A percentile compares a stretch with the other conserved stretches of the same genome.
Evolutionary conservation across 148 eudicot genomes (phyloP).

Genomic region (Cornus suecica): DNA sequence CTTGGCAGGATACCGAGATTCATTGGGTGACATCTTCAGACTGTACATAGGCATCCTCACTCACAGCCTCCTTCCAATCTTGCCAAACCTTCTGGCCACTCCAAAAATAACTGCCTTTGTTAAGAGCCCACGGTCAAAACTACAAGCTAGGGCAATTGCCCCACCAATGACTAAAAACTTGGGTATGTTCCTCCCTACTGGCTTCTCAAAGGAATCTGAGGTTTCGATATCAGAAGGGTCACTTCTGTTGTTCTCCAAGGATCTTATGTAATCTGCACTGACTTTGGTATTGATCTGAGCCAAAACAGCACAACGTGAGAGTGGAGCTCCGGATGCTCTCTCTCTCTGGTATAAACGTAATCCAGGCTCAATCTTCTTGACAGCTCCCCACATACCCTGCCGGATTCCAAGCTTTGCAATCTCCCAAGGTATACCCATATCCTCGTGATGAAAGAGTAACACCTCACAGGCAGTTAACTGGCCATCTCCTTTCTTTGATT

Average conservation of each 20-base stretch:
- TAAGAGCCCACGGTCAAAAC: constrained; percentile 51
- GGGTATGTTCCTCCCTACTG: constrained; percentile 34
- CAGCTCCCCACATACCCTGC: constrained; percentile 76
- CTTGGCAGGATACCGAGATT: too few species aligned
- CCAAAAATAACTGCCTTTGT: constrained; percentile 64
- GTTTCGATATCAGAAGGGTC: constrained; percentile 18
- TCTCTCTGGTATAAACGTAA: constrained; percentile 49
- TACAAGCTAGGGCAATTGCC: constrained; percentile 57
- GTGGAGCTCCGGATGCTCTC: constrained; percentile 27
- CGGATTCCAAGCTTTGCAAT: constrained; percentile 56
- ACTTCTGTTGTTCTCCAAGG: constrained; percentile 23
- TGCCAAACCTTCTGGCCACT: constrained; percentile 51
- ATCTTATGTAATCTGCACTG: constrained; percentile 25
- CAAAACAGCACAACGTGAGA: constrained; percentile 42
- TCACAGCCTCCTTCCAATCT: constrained; percentile 41
- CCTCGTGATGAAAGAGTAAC: constrained; percentile 54
- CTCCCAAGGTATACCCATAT: constrained; percentile 69
- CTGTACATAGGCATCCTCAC: not conserved
- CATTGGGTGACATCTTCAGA: too few species aligned
- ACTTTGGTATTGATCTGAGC: constrained; percentile 56
- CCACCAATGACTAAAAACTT: constrained; percentile 53
- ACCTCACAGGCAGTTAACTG: constrained; percentile 50
- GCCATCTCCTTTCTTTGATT: constrained; percentile 46
- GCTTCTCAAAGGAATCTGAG: constrained; percentile 30
- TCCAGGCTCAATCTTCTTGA: constrained; percentile 55